Evolutionary conservation across 768 basidiomycete genomes (phyloP).

Genomic region (Mycena rebaudengoi): DNA sequence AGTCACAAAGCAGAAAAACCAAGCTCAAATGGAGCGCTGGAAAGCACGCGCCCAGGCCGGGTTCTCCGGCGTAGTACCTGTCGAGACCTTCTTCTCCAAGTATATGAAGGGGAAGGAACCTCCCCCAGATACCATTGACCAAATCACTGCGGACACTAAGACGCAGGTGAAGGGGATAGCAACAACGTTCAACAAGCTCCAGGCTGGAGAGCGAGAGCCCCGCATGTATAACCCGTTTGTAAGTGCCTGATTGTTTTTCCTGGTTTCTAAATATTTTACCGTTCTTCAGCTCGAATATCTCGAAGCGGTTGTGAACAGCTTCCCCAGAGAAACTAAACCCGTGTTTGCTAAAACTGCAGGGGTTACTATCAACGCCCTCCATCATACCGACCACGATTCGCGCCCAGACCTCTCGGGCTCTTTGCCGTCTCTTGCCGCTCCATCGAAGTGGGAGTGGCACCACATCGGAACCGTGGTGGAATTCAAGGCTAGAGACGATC

Average conservation of each 20-base stretch:
- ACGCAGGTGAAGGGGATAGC: neutral
- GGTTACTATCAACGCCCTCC: neutral
- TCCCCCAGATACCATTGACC: neutral
- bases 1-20: no score
- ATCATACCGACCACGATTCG: slow-evolving; percentile 5
- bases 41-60: no score
- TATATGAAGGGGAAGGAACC: neutral
- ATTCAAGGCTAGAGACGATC: neutral
- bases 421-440: neutral
- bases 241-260: neutral
- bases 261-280: neutral
- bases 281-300: neutral
- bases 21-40: no score
- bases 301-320: neutral
- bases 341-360: neutral
- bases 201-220: no score
- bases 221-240: neutral
- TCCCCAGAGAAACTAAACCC: neutral
- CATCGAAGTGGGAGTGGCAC: neutral
- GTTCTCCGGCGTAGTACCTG: neutral
- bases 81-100: neutral
- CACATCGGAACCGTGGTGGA: neutral
- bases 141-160: neutral
- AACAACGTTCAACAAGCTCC: neutral
- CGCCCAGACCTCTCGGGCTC: neutral